Conservation (phyloP, 2,329 filamentous ascomycete genomes). For the Sarocladium brachiariae region DNA sequence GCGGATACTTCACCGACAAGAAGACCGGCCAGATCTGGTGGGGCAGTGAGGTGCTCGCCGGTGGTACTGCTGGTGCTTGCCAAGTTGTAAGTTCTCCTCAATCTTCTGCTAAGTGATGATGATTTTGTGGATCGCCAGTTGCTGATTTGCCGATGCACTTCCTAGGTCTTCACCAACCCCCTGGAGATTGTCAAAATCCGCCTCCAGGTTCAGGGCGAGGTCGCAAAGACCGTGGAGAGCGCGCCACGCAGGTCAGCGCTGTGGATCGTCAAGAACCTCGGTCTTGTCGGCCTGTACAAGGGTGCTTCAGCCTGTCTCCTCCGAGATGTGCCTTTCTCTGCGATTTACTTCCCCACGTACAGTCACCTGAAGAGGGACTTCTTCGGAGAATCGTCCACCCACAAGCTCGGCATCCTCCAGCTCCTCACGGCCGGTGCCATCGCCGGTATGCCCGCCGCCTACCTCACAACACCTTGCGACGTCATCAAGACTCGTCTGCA, state of each 20-base stretch:
- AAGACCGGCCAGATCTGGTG: conserved; percentile 62
- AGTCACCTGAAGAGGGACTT: conserved; percentile 88
- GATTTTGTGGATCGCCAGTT: too few relatives aligned
- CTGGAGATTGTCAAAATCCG: conserved; percentile 99
- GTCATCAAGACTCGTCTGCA: conserved; percentile 99
- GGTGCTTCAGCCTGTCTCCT: conserved; percentile 90
- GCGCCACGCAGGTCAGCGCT: conserved; percentile 85
- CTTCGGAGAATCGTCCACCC: conserved; percentile 81
- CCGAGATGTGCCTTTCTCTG: conserved; percentile 94
- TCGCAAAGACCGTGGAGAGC: conserved; percentile 78
- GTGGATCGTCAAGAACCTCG: conserved; percentile 95
- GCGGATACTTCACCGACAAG: conserved; percentile 67
- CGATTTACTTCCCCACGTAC: conserved; percentile 98
- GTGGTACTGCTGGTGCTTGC: conserved; percentile 83
- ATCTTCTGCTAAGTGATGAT: neutral
- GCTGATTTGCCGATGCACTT: neutral
- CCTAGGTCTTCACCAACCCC: conserved; percentile 88
- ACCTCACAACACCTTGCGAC: conserved; percentile 94
- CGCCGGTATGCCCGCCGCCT: conserved; percentile 83
- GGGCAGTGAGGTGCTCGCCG: conserved; percentile 72
- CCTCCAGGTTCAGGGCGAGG: conserved; percentile 92
- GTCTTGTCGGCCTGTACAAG: conserved; percentile 93
- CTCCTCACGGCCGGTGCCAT: conserved; percentile 93
- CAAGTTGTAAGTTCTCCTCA: conserved; percentile 74
- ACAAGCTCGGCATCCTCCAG: conserved; percentile 85